Percentiles rank a stretch among this genome's conserved stretches.
phyloP scores from a whole-genome alignment of 257 asterid genomes.

The Lycium ferocissimum region DNA sequence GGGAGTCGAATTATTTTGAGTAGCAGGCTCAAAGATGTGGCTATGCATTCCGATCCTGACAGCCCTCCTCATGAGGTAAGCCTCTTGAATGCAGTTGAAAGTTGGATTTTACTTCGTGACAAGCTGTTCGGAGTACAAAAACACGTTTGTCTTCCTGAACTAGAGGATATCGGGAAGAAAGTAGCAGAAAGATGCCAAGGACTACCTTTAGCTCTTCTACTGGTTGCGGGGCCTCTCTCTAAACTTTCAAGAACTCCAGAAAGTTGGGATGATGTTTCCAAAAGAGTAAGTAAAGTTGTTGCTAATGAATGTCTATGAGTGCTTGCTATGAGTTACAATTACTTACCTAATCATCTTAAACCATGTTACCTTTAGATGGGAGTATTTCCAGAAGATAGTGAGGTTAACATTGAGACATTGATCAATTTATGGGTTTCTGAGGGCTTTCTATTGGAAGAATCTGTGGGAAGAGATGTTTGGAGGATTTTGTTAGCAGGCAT shows the following conservation, averaged over 20 bases:
- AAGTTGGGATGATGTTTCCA: background rate
- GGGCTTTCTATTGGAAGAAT: background rate
- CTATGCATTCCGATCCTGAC: background rate
- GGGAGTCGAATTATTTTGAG: conserved; percentile 27
- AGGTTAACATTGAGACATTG: background rate
- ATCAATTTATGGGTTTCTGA: conserved; percentile 24
- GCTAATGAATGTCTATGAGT: background rate
- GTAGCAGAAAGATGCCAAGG: too few species aligned
- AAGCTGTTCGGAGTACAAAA: background rate
- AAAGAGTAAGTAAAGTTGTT: background rate
- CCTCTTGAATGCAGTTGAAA: background rate
- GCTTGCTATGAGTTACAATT: background rate
- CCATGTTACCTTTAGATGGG: conserved; percentile 12
- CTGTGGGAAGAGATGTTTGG: conserved; percentile 7
- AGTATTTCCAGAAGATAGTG: background rate
- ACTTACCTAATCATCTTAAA: background rate
- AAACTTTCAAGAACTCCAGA: too few species aligned
- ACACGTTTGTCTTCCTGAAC: background rate
- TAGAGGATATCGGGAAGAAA: too few species aligned
- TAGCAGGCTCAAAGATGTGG: background rate
- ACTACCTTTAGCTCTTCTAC: too few species aligned
- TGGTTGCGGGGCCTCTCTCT: too few species aligned
- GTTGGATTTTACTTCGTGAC: background rate
- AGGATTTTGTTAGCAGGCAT: background rate
- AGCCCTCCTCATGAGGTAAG: background rate